Conservation (phyloP, 1,139 yeast species). For the Saccharomyces hybrid region DNA sequence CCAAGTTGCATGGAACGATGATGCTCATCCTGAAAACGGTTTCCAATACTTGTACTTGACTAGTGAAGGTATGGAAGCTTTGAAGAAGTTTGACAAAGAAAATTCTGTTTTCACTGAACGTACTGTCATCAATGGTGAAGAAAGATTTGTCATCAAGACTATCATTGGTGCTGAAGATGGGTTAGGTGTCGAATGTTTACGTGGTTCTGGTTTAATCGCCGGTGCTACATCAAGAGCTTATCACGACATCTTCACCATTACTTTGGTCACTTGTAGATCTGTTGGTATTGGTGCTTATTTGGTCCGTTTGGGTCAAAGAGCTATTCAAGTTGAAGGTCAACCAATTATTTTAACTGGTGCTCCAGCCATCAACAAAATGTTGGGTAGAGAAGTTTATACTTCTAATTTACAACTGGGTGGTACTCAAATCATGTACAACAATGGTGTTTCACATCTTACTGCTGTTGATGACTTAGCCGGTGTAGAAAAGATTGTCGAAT, state of each 20-base stretch:
- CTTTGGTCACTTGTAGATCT: conserved; percentile 95
- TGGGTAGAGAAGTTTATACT: conserved; percentile 95
- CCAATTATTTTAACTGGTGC: conserved; percentile 98
- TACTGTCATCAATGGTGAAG: conserved; percentile 77
- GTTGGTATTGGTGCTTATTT: conserved; percentile 99
- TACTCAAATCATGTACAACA: conserved; percentile 95
- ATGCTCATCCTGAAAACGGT: conserved; percentile 69
- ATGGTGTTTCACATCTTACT: conserved; percentile 96
- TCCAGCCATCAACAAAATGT: conserved; percentile 91
- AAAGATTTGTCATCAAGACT: conserved; percentile 70
- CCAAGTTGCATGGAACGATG: conserved; percentile 89
- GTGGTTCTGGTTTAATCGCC: conserved; percentile 96
- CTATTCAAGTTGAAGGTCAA: conserved; percentile 97
- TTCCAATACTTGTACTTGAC: conserved; percentile 81
- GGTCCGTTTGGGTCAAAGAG: conserved; percentile 97
- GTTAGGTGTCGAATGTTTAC: conserved; percentile 94
- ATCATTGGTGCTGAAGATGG: conserved; percentile 94
- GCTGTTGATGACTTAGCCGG: conserved; percentile 95
- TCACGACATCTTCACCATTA: conserved; percentile 92
- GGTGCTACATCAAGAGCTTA: conserved; percentile 98
- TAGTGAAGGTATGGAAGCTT: conserved; percentile 53
- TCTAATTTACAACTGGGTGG: conserved; percentile 98
- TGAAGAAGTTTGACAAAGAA: conserved; percentile 53
- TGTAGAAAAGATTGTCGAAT: conserved; percentile 86
- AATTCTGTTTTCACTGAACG: conserved; percentile 68